A percentile compares a stretch with the other conserved stretches of the same genome.
Conservation (phyloP, 306 rosid species). For the Acacia acuminata region DNA sequence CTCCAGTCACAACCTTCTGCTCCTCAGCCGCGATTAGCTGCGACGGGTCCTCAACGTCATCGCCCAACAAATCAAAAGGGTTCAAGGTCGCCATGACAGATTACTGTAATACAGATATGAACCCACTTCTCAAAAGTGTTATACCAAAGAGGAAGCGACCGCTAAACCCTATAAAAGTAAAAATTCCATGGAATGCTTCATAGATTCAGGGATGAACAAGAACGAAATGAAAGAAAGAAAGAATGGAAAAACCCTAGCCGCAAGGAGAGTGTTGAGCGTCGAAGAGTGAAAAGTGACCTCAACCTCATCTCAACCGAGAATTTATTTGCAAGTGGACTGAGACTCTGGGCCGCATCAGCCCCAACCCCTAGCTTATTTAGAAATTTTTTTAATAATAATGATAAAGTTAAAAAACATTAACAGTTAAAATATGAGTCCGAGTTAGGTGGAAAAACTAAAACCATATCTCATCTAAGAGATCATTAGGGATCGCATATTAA, state of each 20-base stretch:
- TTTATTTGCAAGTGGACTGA: conserved; percentile 21
- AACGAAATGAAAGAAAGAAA: background rate
- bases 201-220: conserved; percentile 23
- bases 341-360: background rate
- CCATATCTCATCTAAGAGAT: too few relatives aligned
- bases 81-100: conserved; percentile 72
- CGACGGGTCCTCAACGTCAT: conserved; percentile 87
- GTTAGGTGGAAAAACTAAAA: too few relatives aligned
- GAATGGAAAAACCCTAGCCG: conserved; percentile 56
- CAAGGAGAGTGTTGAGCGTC: conserved; percentile 12
- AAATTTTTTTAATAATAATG: background rate
- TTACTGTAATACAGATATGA: background rate
- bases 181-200: conserved; percentile 37
- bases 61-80: conserved; percentile 91
- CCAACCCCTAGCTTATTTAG: background rate
- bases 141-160: conserved; percentile 29
- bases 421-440: too few relatives aligned
- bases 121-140: conserved; percentile 22
- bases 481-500: too few relatives aligned
- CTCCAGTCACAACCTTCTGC: conserved; percentile 39
- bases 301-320: conserved; percentile 34
- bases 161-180: conserved; percentile 36
- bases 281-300: background rate
- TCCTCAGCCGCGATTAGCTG: conserved; percentile 66
- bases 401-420: too few relatives aligned